A percentile compares a stretch with the other conserved stretches of the same genome.
Evolutionary conservation across 495 filamentous ascomycete species (phyloP).

Genomic region (Penicillium pancosmium): DNA sequence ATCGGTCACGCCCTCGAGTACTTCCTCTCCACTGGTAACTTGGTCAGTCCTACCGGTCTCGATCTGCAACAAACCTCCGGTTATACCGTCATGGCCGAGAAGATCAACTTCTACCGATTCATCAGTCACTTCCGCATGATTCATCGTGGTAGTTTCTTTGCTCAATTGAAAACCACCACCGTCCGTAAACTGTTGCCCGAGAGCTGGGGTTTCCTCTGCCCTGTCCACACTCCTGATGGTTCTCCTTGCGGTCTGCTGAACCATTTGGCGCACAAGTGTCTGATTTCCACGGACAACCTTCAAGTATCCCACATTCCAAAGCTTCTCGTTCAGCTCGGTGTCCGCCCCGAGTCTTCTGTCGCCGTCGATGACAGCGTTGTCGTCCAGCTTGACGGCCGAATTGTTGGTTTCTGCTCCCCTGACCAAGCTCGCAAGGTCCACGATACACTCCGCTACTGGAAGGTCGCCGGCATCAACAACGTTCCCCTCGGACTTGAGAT

Average conservation of each 20-base stretch:
- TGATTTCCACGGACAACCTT: slow-evolving; percentile 71
- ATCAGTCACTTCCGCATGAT: slow-evolving; percentile 99
- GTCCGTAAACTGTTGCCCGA: slow-evolving; percentile 94
- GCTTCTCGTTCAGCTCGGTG: slow-evolving; percentile 76
- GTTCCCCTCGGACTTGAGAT: slow-evolving; percentile 88
- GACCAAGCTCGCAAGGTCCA: slow-evolving; percentile 76
- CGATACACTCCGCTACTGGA: slow-evolving; percentile 88
- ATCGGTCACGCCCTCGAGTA: slow-evolving; percentile 85
- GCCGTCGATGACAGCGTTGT: slow-evolving; percentile 78
- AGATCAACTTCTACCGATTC: slow-evolving; percentile 98
- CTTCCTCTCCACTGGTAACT: slow-evolving; percentile 94
- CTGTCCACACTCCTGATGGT: slow-evolving; percentile 97
- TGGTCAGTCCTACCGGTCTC: slow-evolving; percentile 85
- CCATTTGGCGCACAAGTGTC: slow-evolving; percentile 94
- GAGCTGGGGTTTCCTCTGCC: slow-evolving; percentile 97
- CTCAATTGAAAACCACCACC: slow-evolving; percentile 94
- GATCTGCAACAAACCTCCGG: slow-evolving; percentile 94
- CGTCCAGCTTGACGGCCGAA: slow-evolving; percentile 85
- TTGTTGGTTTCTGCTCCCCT: slow-evolving; percentile 88
- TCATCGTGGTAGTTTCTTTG: slow-evolving; percentile 98
- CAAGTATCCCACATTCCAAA: slow-evolving; percentile 73
- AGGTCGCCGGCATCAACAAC: slow-evolving; percentile 85
- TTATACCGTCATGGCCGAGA: slow-evolving; percentile 95
- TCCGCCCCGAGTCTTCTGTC: slow-evolving; percentile 69
- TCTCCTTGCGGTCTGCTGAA: slow-evolving; percentile 92